phyloP scores from a whole-genome alignment of 306 rosid genomes.

The Cicer chorassanicum region DNA sequence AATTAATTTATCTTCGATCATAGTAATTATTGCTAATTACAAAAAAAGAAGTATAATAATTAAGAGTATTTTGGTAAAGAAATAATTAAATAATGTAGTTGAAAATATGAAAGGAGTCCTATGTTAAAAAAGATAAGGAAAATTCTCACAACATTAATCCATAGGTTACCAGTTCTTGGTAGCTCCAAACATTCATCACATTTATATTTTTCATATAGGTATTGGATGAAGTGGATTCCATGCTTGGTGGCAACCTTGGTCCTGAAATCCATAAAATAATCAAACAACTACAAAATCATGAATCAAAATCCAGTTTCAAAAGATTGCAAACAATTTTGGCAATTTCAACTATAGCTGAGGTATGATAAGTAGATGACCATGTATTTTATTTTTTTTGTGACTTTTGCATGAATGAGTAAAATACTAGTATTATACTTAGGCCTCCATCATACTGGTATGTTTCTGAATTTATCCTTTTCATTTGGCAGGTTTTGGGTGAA shows the following conservation, averaged over 20 bases:
- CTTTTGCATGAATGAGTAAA: neutral
- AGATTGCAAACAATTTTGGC: slow-evolving; percentile 83
- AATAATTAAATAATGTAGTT: neutral
- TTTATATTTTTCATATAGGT: slow-evolving; percentile 55
- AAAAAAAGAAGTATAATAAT: neutral
- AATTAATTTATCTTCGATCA: no score
- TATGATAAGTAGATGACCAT: slow-evolving; percentile 34
- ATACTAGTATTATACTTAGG: neutral
- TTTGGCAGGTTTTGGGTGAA: slow-evolving; percentile 56
- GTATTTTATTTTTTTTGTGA: slow-evolving; percentile 3
- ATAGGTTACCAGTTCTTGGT: neutral
- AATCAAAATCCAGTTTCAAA: slow-evolving; percentile 57
- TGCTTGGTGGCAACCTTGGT: slow-evolving; percentile 77
- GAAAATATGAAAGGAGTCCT: neutral
- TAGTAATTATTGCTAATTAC: neutral
- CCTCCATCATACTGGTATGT: slow-evolving; percentile 18
- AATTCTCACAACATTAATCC: neutral
- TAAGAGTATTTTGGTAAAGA: neutral
- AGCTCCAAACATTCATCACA: slow-evolving; percentile 31
- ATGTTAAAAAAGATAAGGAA: neutral
- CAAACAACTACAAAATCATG: slow-evolving; percentile 60
- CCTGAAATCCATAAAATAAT: slow-evolving; percentile 71
- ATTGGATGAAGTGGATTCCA: slow-evolving; percentile 79
- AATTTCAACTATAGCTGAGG: slow-evolving; percentile 77
- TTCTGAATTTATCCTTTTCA: slow-evolving; percentile 37